Evolutionary conservation across 2,329 filamentous ascomycete species (phyloP), one percentile per base, ranked within the genome.

Genomic region (Pseudogymnoascus sp.): DNA sequence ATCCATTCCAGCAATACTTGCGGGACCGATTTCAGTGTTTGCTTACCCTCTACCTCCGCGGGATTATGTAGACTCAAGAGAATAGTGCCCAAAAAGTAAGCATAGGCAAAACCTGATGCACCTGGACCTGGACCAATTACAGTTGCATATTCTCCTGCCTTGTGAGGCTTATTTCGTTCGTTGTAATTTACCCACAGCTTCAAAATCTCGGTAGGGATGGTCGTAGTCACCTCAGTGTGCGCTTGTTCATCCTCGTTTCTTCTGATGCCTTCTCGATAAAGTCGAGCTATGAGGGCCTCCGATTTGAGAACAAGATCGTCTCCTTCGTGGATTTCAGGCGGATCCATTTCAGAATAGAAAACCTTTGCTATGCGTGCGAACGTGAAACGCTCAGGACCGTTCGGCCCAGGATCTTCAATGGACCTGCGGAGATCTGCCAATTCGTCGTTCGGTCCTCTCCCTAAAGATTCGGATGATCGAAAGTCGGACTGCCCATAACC

Each of bases 1-100:
- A 96, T 80, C 93, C 93, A 98, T 70, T 90, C 84, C 67, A 97
- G 86, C 13, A 98, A 79, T 14, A 92, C 83, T 71, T 89, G 87
- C 0, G 93, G 91, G 16, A 96, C 79, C 0, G 90, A 82, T 1
- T 80, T 79, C 1, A 65, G 61, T n/a, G 41, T 36, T 13, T 37
- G 19, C 16, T 28, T 34, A 7, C 19, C 36, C 34, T 25, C 37
- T 13, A 14, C 14, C 19, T 51, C 37, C 13, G 75, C 71, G 61
- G 86, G 84, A 75, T 96, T 91, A 70, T 93, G 89, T 64, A 97
- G 83, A 67, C 86, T 86, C 39, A 98, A 82, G 39, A 96, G 81
- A 23, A 97, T 80, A 31, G 86, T 86, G 14, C 89, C 88, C n/a
- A 97, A 74, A 70, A 88, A 96, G 64, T 85, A 83, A 3, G 93